Evolutionary conservation across 306 rosid species (phyloP), one percentile per base, ranked within the genome.

Genomic region (Oemleria cerasiformis): DNA sequence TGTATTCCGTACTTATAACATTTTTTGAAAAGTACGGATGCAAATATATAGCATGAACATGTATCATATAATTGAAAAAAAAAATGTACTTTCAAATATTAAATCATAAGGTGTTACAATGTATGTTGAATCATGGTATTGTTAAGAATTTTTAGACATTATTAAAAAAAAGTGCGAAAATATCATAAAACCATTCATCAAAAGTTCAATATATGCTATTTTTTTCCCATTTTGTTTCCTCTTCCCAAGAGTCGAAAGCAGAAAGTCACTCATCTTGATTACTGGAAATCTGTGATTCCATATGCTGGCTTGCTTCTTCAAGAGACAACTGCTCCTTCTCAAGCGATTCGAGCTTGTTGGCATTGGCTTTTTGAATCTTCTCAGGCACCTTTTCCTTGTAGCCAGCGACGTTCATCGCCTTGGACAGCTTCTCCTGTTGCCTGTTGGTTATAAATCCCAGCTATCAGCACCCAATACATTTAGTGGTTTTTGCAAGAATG

Each of bases 331-430:
- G 83, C 55, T 92, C 93, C 83, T 87, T 87, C 73, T 90, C 51
- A 6, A 86, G 88, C 34, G 92, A 80, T 53, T 81, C 82, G 8
- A 91, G 83, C 88, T 86, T 93, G 34, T 82, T 81, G n/a, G 68
- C 80, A 49, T 88, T 77, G 61, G 83, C 91, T 3, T 81, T 79
- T 65, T 86, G 87, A 51, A 90, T 79, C 15, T 84, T 68, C 9
- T 72, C 59, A 0, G 83, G 83, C 45, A 86, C 96, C 85, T 90
- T 93, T 69, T 90, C 94, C 76, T 67, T 84, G 86, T 93, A 93
- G n/a, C 97, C 92, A 25, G 87, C 44, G 36, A 83, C 87, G 54
- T 73, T 85, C 71, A 86, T 80, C 66, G 65, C 83, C 88, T 78
- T 88, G 20, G 81, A 84, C 21, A 90, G 69, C 83, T 73, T 93